phyloP scores from a whole-genome alignment of 1,139 yeast species.

The Kluyveromyces sp. region DNA sequence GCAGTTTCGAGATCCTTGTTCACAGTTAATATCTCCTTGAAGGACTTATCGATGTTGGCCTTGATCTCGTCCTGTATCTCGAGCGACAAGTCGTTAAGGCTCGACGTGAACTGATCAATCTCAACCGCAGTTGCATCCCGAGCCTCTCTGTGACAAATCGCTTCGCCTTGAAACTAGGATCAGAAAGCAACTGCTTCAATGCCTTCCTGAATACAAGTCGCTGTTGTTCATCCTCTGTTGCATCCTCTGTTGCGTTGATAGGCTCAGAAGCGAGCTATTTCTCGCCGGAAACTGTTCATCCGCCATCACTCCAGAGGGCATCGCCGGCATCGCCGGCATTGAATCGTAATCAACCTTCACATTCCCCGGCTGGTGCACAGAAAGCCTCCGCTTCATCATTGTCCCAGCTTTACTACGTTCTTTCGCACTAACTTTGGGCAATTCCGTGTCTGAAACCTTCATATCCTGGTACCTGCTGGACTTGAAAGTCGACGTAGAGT shows the following conservation, averaged over 20 bases:
- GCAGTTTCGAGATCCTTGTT: conserved; percentile 59
- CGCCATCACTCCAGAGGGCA: not conserved
- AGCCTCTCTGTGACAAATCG: conserved; percentile 46
- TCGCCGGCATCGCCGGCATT: conserved; percentile 16
- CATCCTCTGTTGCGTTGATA: not conserved
- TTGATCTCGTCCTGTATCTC: conserved; percentile 59
- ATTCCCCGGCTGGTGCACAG: conserved; percentile 29
- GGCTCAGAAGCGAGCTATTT: not conserved
- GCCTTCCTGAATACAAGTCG: conserved; percentile 8
- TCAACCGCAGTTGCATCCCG: conserved; percentile 65
- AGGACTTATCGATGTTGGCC: conserved; percentile 59
- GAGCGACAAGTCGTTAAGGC: conserved; percentile 45
- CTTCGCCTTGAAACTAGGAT: conserved; percentile 40
- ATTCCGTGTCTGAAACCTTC: conserved; percentile 16
- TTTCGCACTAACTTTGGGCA: conserved; percentile 30
- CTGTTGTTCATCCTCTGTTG: too few relatives aligned
- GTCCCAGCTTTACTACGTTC: conserved; percentile 35
- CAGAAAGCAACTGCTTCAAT: conserved; percentile 25
- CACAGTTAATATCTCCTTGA: conserved; percentile 61
- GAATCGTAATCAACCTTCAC: conserved; percentile 23
- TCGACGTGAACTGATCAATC: conserved; percentile 62
- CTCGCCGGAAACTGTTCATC: not conserved
- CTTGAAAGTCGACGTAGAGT: conserved; percentile 12
- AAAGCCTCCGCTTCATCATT: conserved; percentile 35
- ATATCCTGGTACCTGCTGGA: conserved; percentile 28